Evolutionary conservation across 768 basidiomycete species (phyloP), one percentile per base, ranked within the genome.

Genomic region (Psilocybe cubensis): DNA sequence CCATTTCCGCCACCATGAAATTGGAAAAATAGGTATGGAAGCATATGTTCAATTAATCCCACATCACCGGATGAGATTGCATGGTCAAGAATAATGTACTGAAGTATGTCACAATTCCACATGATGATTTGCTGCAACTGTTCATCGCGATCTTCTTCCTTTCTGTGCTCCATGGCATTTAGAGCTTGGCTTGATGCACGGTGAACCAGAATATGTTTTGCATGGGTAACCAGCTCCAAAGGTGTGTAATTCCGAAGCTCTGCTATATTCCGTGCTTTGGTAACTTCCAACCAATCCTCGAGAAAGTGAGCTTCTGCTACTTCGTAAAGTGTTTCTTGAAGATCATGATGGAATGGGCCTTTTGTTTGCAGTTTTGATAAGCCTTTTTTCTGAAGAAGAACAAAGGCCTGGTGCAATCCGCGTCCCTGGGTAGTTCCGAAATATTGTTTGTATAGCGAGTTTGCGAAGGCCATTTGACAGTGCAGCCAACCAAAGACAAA

Each of bases 391-490:
- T 66, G 38, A 3, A 76, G 59, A 0, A 74, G 14, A 33, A 68
- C 60, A 56, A 76, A 76, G 0, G 70, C 72, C 1, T 73, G 69
- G 17, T 58, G 41, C 2, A 76, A 57, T 0, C 73, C 71, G 1
- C 67, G 58, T 0, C 67, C 63, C 18, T 56, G 55, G 8, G 62
- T 46, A 0, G 74, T 75, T 0, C 74, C 74, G 3, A 72, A 64
- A 58, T 78, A 80, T 52, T 80, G 79, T 41, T 73, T 71, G 54
- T 80, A 74, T 0, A 81, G 44, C 0, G 77, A 76, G 41, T 73
- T 71, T 3, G 69, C 76, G 49, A 70, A 70, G 4, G 76, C 76
- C 70, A 82, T 78, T 24, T 61, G 38, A 0, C 71, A 56, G 53
- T 82, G 78, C 14, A 82, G 70, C 77, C 76, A 82, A 0, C 79